Conservation (phyloP, 805 yeast genomes). For the Zygosaccharomyces siamensis region DNA sequence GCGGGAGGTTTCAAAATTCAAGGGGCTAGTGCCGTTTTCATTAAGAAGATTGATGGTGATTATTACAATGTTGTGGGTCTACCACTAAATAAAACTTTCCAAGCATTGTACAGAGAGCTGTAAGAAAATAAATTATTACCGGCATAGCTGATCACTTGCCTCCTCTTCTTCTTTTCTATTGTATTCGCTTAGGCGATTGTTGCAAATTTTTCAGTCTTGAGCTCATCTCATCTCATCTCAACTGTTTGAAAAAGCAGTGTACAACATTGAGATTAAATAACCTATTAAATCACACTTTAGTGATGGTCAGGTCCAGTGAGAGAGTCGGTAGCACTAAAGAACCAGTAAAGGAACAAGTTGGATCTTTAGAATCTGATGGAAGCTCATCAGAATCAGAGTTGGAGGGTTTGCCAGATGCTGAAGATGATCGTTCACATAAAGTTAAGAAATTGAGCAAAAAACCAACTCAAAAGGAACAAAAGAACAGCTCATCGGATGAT, state of each 20-base stretch:
- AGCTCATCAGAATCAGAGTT: slow-evolving; percentile 22
- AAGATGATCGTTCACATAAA: slow-evolving; percentile 31
- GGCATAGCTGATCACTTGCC: too few relatives aligned
- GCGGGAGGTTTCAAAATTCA: slow-evolving; percentile 94
- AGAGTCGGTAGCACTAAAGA: slow-evolving; percentile 4
- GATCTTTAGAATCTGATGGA: slow-evolving; percentile 22
- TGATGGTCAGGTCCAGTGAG: slow-evolving; percentile 12
- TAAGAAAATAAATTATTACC: background rate
- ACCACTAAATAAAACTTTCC: slow-evolving; percentile 57
- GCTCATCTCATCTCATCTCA: slow-evolving; percentile 18
- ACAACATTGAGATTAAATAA: background rate
- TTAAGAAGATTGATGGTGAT: slow-evolving; percentile 68
- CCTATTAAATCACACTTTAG: background rate
- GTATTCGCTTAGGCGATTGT: slow-evolving; percentile 1
- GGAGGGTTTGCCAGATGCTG: slow-evolving; percentile 32
- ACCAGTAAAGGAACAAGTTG: slow-evolving; percentile 8
- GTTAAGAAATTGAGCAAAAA: slow-evolving; percentile 28
- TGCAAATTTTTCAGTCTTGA: slow-evolving; percentile 12
- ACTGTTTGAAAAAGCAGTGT: slow-evolving; percentile 5
- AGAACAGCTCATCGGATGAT: slow-evolving; percentile 21
- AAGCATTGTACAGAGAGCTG: slow-evolving; percentile 12
- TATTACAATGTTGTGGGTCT: slow-evolving; percentile 83
- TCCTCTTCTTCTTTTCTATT: background rate
- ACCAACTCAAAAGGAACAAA: slow-evolving; percentile 23
- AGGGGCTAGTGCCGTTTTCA: slow-evolving; percentile 61